phyloP scores from a whole-genome alignment of 208 protist species.

The Trypanosoma avium region DNA sequence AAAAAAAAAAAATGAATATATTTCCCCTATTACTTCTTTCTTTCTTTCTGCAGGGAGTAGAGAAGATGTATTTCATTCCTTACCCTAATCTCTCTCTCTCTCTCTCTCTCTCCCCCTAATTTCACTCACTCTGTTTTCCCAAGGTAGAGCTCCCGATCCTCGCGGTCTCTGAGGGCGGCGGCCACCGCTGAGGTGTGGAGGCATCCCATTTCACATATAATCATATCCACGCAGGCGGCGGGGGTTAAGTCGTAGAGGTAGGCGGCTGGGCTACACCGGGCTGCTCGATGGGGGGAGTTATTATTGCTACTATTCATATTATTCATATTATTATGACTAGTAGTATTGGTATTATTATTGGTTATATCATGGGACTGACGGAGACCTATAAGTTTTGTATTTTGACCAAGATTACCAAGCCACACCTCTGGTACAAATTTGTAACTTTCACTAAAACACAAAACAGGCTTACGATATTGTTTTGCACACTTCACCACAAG shows the following conservation, averaged over 20 bases:
- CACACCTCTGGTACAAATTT: slow-evolving; percentile 97
- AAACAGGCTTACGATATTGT: slow-evolving; percentile 92
- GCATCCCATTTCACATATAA: slow-evolving; percentile 86
- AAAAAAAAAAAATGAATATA: too few relatives aligned
- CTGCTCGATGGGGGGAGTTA: slow-evolving; percentile 27
- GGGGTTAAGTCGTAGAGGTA: slow-evolving; percentile 85
- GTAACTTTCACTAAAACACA: slow-evolving; percentile 98
- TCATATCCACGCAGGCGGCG: slow-evolving; percentile 76
- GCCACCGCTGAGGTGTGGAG: slow-evolving; percentile 78
- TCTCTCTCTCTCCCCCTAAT: not conserved
- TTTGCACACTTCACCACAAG: slow-evolving; percentile 93
- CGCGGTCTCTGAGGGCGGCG: slow-evolving; percentile 65
- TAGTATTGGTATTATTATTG: not conserved
- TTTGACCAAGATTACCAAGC: slow-evolving; percentile 95
- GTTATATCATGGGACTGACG: slow-evolving; percentile 23
- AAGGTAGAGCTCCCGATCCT: slow-evolving; percentile 44
- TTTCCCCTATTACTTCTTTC: too few relatives aligned
- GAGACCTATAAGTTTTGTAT: slow-evolving; percentile 86
- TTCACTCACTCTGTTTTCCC: slow-evolving; percentile 23
- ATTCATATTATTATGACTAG: too few relatives aligned
- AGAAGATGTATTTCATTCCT: too few relatives aligned
- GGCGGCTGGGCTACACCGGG: too few relatives aligned
- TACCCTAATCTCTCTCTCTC: not conserved
- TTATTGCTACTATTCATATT: not conserved
- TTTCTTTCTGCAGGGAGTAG: too few relatives aligned